These are phyloP conservation scores for Chalciporus sp. DNA, from an alignment of 1,284 basidiomycete species.

Conservation along the genomic window DNA sequence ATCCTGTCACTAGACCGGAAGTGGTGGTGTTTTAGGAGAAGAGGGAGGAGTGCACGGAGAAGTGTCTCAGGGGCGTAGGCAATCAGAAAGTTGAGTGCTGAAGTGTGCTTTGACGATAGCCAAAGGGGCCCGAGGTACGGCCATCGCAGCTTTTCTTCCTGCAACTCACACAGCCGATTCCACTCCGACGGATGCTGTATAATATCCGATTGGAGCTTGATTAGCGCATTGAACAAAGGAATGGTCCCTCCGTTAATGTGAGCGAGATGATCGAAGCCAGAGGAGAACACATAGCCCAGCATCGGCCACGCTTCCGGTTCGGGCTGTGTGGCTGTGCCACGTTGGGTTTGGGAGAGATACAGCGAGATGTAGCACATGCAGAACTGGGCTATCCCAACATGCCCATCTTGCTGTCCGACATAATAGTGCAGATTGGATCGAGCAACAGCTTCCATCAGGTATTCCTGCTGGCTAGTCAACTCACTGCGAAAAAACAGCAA, in stretches of 20 bases:
- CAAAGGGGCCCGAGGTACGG: background rate
- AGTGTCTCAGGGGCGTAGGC: background rate
- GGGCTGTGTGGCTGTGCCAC: background rate
- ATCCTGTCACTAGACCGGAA: constrained; percentile 10
- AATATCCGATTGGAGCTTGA: background rate
- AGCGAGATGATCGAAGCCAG: constrained; percentile 9
- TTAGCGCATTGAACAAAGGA: constrained; percentile 5
- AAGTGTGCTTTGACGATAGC: constrained; percentile 7
- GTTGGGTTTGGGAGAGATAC: background rate
- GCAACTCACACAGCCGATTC: constrained; percentile 2
- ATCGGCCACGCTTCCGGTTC: background rate
- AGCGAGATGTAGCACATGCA: constrained; percentile 6
- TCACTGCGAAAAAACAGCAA: rapidly evolving
- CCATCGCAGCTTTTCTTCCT: background rate
- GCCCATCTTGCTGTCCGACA: background rate
- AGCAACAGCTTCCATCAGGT: constrained; percentile 2
- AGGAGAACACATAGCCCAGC: constrained; percentile 3
- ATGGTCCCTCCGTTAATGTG: background rate
- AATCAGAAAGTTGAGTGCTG: constrained; percentile 12
- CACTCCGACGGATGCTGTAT: constrained; percentile 1
- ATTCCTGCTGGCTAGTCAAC: constrained; percentile 8
- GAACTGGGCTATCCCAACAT: background rate
- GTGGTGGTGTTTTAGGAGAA: background rate
- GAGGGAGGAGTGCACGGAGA: background rate
- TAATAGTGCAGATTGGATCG: too few relatives aligned